phyloP scores from a whole-genome alignment of 2,329 filamentous ascomycete species.

The Botrytis tulipae region DNA sequence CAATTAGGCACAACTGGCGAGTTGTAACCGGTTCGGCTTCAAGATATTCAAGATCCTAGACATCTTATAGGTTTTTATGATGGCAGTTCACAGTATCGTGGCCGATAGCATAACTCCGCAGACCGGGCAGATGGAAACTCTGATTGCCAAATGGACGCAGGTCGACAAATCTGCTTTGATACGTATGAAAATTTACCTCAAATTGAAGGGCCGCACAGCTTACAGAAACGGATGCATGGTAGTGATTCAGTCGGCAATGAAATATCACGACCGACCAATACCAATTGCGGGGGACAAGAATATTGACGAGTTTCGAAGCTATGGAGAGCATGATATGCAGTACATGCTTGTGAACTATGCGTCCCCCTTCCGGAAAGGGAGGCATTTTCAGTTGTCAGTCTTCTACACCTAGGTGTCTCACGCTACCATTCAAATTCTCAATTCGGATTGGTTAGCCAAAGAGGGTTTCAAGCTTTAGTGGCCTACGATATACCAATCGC shows the following conservation, averaged over 20 bases:
- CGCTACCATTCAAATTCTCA: background rate
- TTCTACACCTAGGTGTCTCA: background rate
- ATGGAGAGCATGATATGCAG: background rate
- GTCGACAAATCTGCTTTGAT: background rate
- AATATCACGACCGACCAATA: background rate
- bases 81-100: too few species aligned
- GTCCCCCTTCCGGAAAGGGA: background rate
- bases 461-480: background rate
- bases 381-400: background rate
- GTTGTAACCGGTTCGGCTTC: too few species aligned
- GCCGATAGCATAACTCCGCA: too few species aligned
- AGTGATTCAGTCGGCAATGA: background rate
- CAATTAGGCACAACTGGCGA: too few species aligned
- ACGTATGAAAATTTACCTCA: background rate
- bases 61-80: too few species aligned
- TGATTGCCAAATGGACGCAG: background rate
- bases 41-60: too few species aligned
- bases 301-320: background rate
- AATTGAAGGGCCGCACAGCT: background rate
- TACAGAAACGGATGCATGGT: background rate
- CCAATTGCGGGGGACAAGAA: background rate
- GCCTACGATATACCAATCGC: background rate
- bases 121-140: background rate
- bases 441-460: background rate
- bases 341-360: background rate